Evolutionary conservation across 495 filamentous ascomycete genomes (phyloP).

Genomic region (Tuber calosporum): DNA sequence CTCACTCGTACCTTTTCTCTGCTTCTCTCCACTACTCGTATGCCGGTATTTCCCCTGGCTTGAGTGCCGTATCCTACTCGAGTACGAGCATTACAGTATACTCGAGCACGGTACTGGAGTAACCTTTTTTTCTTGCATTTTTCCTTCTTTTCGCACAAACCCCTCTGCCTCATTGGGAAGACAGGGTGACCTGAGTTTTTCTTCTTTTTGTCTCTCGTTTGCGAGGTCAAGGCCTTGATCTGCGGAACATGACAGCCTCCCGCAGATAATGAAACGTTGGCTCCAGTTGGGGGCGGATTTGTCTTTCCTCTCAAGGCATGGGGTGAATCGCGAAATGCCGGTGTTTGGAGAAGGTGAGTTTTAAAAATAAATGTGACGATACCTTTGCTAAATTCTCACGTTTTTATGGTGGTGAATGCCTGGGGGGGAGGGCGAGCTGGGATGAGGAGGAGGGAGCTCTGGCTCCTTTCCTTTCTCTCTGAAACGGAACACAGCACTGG

Average conservation of each 20-base stretch:
- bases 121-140: no score
- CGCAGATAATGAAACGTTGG: neutral
- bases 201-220: neutral
- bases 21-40: neutral
- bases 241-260: neutral
- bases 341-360: neutral
- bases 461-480: neutral
- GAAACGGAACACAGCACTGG: neutral
- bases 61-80: neutral
- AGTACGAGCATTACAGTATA: no score
- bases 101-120: no score
- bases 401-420: neutral
- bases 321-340: neutral
- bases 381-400: neutral
- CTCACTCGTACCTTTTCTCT: no score
- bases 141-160: no score
- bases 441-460: neutral
- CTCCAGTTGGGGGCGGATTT: neutral
- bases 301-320: neutral
- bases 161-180: no score
- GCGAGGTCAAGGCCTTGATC: neutral
- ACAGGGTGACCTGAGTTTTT: neutral
- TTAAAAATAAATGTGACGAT: constrained; percentile 3
- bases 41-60: neutral
- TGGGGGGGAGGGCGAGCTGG: neutral